Conservation (phyloP, 108 stramenopile species). For the Bacterosira constricta region DNA sequence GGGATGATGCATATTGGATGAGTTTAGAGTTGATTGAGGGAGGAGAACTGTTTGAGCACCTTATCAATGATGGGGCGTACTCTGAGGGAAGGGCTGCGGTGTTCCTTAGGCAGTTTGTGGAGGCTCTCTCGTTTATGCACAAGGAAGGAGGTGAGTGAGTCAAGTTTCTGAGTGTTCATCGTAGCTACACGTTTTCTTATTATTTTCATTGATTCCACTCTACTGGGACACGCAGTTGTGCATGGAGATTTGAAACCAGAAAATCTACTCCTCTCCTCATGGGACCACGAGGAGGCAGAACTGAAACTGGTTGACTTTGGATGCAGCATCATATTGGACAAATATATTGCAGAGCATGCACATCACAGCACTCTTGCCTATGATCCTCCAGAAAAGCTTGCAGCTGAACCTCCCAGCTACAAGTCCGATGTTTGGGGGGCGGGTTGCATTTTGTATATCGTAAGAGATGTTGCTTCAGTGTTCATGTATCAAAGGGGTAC, state of each 20-base stretch:
- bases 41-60: conserved; percentile 37
- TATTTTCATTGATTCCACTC: neutral
- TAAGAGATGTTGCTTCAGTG: too few species aligned
- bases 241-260: conserved; percentile 38
- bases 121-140: conserved; percentile 30
- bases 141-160: conserved; percentile 1
- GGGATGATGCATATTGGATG: conserved; percentile 13
- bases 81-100: conserved; percentile 16
- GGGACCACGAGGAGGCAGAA: conserved; percentile 12
- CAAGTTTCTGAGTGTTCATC: neutral
- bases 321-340: conserved; percentile 7
- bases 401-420: conserved; percentile 2
- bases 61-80: conserved; percentile 22
- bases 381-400: conserved; percentile 25
- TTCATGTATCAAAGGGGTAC: too few species aligned
- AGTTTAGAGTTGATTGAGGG: conserved; percentile 30
- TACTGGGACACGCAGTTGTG: neutral
- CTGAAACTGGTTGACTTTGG: conserved; percentile 42
- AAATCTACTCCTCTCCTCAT: conserved; percentile 23
- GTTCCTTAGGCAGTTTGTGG: conserved; percentile 11
- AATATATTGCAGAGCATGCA: neutral
- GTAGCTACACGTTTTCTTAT: too few species aligned
- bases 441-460: conserved; percentile 32
- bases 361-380: conserved; percentile 20
- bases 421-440: conserved; percentile 32